Percentiles rank a stretch among this genome's conserved stretches.
Conservation (phyloP, 192 early-diverging fungal genomes). For the Backusella morwellensis region DNA sequence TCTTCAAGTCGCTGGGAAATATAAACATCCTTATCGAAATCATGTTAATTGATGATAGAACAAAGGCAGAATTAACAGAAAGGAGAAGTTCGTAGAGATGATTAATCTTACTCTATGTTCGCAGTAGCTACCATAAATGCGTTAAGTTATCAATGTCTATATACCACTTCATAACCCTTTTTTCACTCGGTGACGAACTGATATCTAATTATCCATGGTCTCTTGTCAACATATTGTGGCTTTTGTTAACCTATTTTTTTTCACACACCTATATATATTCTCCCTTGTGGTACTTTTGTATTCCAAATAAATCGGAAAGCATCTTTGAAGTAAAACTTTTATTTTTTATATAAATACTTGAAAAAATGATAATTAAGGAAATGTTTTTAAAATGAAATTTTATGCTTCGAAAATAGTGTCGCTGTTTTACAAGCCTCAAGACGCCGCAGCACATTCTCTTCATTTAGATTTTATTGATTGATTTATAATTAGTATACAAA, state of each 20-base stretch:
- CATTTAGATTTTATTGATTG: no score
- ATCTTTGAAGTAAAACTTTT: neutral
- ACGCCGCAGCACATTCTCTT: neutral
- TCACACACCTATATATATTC: neutral
- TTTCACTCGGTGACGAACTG: no score
- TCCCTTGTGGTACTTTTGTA: neutral
- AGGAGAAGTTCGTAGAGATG: neutral
- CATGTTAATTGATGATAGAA: neutral
- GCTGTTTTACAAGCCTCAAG: neutral
- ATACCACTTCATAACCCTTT: no score
- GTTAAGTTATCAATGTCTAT: no score
- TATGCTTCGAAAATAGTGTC: neutral
- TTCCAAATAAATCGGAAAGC: neutral
- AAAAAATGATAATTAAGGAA: constrained; percentile 2
- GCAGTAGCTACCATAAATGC: no score
- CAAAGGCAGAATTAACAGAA: neutral
- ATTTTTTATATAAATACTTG: neutral
- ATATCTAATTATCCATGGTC: no score
- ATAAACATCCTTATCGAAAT: neutral
- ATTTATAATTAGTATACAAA: no score
- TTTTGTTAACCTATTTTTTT: neutral
- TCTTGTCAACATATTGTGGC: neutral
- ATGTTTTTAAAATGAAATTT: neutral
- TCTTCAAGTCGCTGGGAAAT: neutral
- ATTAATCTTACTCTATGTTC: no score